A percentile compares a stretch with the other conserved stretches of the same genome.
Evolutionary conservation across 2,329 filamentous ascomycete genomes (phyloP).

Genomic region (Chaetomium strumarium): DNA sequence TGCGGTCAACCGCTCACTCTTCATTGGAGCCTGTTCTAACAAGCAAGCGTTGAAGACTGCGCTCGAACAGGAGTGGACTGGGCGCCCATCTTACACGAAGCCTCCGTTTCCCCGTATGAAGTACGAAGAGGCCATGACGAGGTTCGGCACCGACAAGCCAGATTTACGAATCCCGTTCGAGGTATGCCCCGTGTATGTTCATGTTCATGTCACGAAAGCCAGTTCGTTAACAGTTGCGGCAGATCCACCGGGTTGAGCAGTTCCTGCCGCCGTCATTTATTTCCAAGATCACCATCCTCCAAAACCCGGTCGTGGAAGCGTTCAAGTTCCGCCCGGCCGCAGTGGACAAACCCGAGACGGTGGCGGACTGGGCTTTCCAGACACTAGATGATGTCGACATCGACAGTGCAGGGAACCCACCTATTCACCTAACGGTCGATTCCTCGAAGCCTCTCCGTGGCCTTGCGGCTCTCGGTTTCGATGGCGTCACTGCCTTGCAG

Average conservation of each 20-base stretch:
- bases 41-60: neutral
- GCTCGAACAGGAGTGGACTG: neutral
- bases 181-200: slow-evolving; percentile 36
- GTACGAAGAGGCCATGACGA: slow-evolving; percentile 72
- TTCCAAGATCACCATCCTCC: slow-evolving; percentile 65
- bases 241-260: slow-evolving; percentile 63
- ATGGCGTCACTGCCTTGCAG: slow-evolving; percentile 49
- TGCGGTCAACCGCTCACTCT: no score
- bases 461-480: slow-evolving; percentile 70
- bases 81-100: neutral
- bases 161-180: slow-evolving; percentile 70
- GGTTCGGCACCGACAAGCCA: slow-evolving; percentile 87
- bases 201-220: neutral
- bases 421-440: slow-evolving; percentile 73
- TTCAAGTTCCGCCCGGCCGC: slow-evolving; percentile 58
- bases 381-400: no score
- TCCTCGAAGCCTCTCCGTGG: slow-evolving; percentile 67
- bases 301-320: slow-evolving; percentile 66
- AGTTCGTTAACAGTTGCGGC: slow-evolving; percentile 10
- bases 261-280: slow-evolving; percentile 59
- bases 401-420: slow-evolving; percentile 68
- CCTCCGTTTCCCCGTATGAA: slow-evolving; percentile 52
- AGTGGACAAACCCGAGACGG: no score
- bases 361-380: no score
- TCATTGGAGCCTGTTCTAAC: neutral